Evolutionary conservation across 2,329 filamentous ascomycete species (phyloP), one percentile per base, ranked within the genome.

Genomic region (Cordyceps militaris): DNA sequence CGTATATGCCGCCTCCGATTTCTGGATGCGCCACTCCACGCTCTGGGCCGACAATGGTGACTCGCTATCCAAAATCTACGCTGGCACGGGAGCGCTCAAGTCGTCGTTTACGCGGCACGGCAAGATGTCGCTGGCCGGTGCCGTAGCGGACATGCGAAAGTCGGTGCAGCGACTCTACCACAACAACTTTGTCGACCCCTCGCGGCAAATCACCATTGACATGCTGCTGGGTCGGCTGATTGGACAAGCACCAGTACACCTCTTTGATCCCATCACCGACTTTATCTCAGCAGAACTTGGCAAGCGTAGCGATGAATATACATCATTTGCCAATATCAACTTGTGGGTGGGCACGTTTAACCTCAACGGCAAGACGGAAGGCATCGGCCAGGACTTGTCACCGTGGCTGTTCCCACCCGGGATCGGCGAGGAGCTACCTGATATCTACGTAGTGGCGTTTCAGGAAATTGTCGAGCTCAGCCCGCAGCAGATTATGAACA

Each of bases 401-500:
- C 78, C 86, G 2, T 99, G 94, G 94, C 76, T 99, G 4, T 91
- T 88, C 66, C 89, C 89, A 0, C 73, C 80, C 4, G 62, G 67
- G 1, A 53, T 79, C 10, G 79, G 83, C 5, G 71, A 83, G 3
- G 77, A 82, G 48, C 84, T 89, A 60, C 92, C 94, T 6, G 89
- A 93, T 59, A 89, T 99, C 38, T 85, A 96, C 53, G 91, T 88
- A 8, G 86, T 97, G 16, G 94, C 91, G 0, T 97, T 99, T 66
- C 94, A 99, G 69, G 94, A 99, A 71, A 97, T 99, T 61, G 94
- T 99, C n/a, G 90, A 96, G 67, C 77, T 99, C 48, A 97, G 91
- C 65, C 94, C 95, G 16, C 93, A 97, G 70, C 94, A 99, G 67
- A 97, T 99, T 67, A 97, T 99, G 91, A 96, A 95, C 63, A 97